Evolutionary conservation across 2,329 filamentous ascomycete species (phyloP), one percentile per base, ranked within the genome.

Genomic region (Dactylellina parvicollis): DNA sequence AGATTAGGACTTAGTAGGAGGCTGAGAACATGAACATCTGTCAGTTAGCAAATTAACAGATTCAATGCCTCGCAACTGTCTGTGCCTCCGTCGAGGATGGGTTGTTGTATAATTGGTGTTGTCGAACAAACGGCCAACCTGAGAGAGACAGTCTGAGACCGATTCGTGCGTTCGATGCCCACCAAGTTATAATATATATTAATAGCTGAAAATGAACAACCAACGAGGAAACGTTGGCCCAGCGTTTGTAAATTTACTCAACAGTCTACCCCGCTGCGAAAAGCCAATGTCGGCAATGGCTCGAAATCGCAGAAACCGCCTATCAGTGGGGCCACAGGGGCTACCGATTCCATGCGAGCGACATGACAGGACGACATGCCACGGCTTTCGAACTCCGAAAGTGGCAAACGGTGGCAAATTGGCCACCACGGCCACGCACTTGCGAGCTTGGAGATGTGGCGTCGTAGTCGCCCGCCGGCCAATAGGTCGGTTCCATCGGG

Each of bases 351-450:
- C n/a, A n/a, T n/a, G n/a, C n/a, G n/a, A n/a, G n/a, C n/a, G n/a
- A n/a, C n/a, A n/a, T n/a, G n/a, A n/a, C n/a, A n/a, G n/a, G n/a
- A n/a, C n/a, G n/a, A n/a, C n/a, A n/a, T n/a, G n/a, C n/a, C n/a
- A n/a, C n/a, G n/a, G 22, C 22, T 28, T 14, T 28, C 24, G 24
- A n/a, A n/a, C n/a, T n/a, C n/a, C n/a, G n/a, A n/a, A n/a, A 7
- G 5, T 34, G 40, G 9, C 20, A 18, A 50, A 20, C 16, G 16
- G 55, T 59, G 55, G 55, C 55, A 59, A 59, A 47, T 44, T 59
- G 38, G 55, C 55, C 55, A 59, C 55, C 40, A 59, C 55, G 40
- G 55, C 55, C 55, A 59, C 55, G 55, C 26, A 59, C 38, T 3
- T 16, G 22, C 36, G n/a, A 54, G 12, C 9, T 24, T 38, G 8